Percentiles rank a stretch among this genome's conserved stretches.
Evolutionary conservation across 306 rosid genomes (phyloP).

Genomic region (Cajanus cajan): DNA sequence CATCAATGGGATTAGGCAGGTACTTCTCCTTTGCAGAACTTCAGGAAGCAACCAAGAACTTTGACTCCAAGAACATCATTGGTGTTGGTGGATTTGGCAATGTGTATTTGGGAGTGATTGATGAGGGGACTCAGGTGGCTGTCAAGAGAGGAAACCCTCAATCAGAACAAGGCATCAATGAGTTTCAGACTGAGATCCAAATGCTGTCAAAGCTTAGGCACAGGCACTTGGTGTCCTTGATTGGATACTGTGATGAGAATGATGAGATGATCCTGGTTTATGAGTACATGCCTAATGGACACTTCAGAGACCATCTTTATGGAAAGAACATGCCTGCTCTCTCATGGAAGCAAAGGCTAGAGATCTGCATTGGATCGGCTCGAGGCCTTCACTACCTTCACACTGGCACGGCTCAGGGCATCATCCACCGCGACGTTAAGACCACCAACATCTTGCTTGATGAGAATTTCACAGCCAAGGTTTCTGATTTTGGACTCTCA

Average conservation of each 20-base stretch:
- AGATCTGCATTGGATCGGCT: constrained; percentile 56
- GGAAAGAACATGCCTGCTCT: constrained; percentile 49
- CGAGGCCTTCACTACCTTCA: constrained; percentile 68
- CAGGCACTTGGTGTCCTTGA: constrained; percentile 60
- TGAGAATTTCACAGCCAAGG: constrained; percentile 59
- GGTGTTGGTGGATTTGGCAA: constrained; percentile 71
- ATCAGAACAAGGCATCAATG: constrained; percentile 63
- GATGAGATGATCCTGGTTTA: constrained; percentile 61
- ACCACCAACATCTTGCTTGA: constrained; percentile 61
- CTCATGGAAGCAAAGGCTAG: constrained; percentile 64
- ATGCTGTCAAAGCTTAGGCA: constrained; percentile 64
- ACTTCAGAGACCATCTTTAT: constrained; percentile 61
- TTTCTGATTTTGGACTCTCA: constrained; percentile 61
- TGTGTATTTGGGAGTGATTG: constrained; percentile 55
- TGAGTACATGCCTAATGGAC: constrained; percentile 62
- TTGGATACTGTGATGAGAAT: constrained; percentile 64
- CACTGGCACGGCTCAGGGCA: constrained; percentile 65
- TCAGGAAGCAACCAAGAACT: constrained; percentile 62
- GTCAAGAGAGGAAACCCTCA: constrained; percentile 69
- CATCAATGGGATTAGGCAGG: constrained; percentile 52
- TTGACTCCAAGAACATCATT: constrained; percentile 46
- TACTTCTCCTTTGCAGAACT: constrained; percentile 51
- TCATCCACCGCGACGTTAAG: constrained; percentile 64
- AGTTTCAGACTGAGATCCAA: constrained; percentile 63
- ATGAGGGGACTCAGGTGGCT: constrained; percentile 57